Percentiles rank a stretch among this genome's conserved stretches.
These are phyloP conservation scores for Erodium maritimum DNA, from an alignment of 345 rosid genomes.

Conservation along the genomic window DNA sequence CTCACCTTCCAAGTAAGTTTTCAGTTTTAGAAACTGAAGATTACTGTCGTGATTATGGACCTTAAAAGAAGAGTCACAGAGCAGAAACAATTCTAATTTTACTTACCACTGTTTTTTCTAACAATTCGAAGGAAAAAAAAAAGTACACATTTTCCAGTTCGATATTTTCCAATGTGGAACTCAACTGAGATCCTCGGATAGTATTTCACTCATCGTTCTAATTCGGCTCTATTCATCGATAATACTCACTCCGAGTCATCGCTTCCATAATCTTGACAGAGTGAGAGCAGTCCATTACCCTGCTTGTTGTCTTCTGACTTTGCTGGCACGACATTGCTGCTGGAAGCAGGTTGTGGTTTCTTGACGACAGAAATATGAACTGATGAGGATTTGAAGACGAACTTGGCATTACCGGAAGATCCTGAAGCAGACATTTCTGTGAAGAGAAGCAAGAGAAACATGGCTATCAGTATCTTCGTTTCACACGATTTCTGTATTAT, in stretches of 20 bases:
- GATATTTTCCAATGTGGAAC: too few species aligned
- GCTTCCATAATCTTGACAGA: constrained; percentile 54
- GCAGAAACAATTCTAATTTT: too few species aligned
- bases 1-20: too few species aligned
- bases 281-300: constrained; percentile 30
- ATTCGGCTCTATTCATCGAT: too few species aligned
- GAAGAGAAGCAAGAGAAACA: background rate
- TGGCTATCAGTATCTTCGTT: background rate
- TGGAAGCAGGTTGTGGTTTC: constrained; percentile 30
- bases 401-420: constrained; percentile 16
- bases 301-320: constrained; percentile 4
- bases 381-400: constrained; percentile 16
- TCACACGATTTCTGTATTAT: background rate
- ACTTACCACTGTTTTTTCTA: too few species aligned
- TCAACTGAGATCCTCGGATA: too few species aligned
- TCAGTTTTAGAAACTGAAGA: too few species aligned
- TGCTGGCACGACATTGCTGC: constrained; percentile 2
- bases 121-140: too few species aligned
- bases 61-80: too few species aligned
- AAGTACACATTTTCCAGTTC: too few species aligned
- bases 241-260: constrained; percentile 49
- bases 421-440: constrained; percentile 6
- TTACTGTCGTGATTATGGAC: too few species aligned
- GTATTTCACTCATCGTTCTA: too few species aligned
- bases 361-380: constrained; percentile 37